These are phyloP conservation scores for Hypoxylon fragiforme DNA, from an alignment of 495 filamentous ascomycete species.

Conservation along the genomic window DNA sequence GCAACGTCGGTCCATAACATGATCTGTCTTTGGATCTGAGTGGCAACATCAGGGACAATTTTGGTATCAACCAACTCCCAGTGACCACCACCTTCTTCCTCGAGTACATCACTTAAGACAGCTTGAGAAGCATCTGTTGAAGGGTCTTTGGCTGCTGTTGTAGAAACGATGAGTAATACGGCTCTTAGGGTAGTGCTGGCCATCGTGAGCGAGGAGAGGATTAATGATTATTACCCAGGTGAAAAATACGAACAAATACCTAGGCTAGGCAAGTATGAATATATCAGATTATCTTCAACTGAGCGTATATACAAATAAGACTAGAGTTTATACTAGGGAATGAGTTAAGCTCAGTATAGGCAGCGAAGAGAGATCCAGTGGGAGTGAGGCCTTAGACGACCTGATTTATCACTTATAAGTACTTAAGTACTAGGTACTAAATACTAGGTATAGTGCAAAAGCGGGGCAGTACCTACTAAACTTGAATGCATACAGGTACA, in stretches of 20 bases:
- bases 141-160: slow-evolving; percentile 85
- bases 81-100: slow-evolving; percentile 58
- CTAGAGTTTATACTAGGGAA: too few relatives aligned
- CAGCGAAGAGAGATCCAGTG: not conserved
- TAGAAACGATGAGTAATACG: slow-evolving; percentile 86
- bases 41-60: slow-evolving; percentile 80
- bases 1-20: slow-evolving; percentile 68
- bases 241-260: not conserved
- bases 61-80: slow-evolving; percentile 70
- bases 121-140: slow-evolving; percentile 72
- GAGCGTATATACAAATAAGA: not conserved
- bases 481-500: too few relatives aligned
- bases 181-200: slow-evolving; percentile 54
- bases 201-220: slow-evolving; percentile 28
- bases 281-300: not conserved
- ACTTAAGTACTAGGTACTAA: too few relatives aligned
- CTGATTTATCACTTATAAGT: too few relatives aligned
- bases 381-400: slow-evolving; percentile 2
- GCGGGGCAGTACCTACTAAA: too few relatives aligned
- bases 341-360: too few relatives aligned
- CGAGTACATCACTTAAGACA: slow-evolving; percentile 68
- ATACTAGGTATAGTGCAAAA: slow-evolving; percentile 9
- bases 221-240: not conserved
- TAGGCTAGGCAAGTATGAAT: not conserved
- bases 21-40: slow-evolving; percentile 74